A percentile compares a stretch with the other conserved stretches of the same genome.
Evolutionary conservation across 768 basidiomycete species (phyloP).

Genomic region (Boletellus ananas): DNA sequence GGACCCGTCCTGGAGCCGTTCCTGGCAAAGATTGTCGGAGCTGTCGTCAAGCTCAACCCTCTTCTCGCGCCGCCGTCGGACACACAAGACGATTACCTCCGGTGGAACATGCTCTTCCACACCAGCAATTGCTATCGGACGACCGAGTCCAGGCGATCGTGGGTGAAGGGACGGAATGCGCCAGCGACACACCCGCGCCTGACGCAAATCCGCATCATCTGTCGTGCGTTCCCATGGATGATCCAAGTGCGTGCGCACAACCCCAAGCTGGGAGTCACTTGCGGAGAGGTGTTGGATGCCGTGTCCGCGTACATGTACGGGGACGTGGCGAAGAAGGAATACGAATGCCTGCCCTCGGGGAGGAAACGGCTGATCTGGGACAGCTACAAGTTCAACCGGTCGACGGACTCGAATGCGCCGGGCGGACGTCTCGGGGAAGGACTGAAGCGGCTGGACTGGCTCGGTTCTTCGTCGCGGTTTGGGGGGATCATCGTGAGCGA

Average conservation of each 20-base stretch:
- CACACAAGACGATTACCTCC: slow-evolving; percentile 46
- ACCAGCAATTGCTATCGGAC: slow-evolving; percentile 60
- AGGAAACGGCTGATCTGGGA: slow-evolving; percentile 43
- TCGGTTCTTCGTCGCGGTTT: slow-evolving; percentile 55
- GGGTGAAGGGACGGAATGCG: slow-evolving; percentile 59
- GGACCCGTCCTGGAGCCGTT: slow-evolving; percentile 69
- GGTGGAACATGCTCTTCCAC: slow-evolving; percentile 73
- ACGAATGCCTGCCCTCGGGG: slow-evolving; percentile 34
- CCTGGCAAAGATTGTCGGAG: slow-evolving; percentile 46
- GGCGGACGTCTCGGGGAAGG: slow-evolving; percentile 64
- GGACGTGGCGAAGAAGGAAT: slow-evolving; percentile 52
- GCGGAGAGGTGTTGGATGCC: slow-evolving; percentile 59
- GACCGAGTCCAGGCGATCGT: slow-evolving; percentile 58
- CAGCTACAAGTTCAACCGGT: slow-evolving; percentile 65
- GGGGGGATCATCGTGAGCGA: slow-evolving; percentile 56
- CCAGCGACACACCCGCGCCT: slow-evolving; percentile 67
- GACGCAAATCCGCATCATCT: slow-evolving; percentile 49
- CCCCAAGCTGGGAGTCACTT: slow-evolving; percentile 54
- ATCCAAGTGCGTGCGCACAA: slow-evolving; percentile 46
- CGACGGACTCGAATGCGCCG: slow-evolving; percentile 58
- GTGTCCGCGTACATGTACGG: slow-evolving; percentile 49
- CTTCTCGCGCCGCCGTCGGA: slow-evolving; percentile 49
- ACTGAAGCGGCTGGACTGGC: slow-evolving; percentile 64
- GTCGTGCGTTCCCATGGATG: slow-evolving; percentile 52
- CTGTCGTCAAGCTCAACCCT: slow-evolving; percentile 54